Base-by-base conservation (phyloP, 495 filamentous ascomycete genomes). In the Apiosordaria backusii region DNA sequence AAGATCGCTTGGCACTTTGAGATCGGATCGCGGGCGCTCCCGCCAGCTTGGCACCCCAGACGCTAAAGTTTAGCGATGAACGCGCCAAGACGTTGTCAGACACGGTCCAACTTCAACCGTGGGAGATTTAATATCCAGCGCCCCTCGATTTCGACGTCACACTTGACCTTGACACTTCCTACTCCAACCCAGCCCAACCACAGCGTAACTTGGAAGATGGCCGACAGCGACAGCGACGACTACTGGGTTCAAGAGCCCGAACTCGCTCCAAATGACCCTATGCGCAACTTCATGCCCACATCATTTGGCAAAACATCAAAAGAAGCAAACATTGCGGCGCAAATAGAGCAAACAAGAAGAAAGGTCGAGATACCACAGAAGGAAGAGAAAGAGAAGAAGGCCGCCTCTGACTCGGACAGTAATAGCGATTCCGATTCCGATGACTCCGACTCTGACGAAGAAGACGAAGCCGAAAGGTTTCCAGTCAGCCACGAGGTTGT, bases 401-500 rank as follows among this genome's bases (percentile, higher is more conserved):
- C 67, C 9, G 75, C 74, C 21, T 69, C 79, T 45, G 82, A 80
- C 63, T 73, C 68, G 23, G 73, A 79, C 55, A 70, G 78, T 65
- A 78, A 82, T 55, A 76, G 75, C n/a, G 80, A 78, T 57, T 79
- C 85, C 29, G 80, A 85, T 50, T 72, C 76, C 45, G 80, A 50
- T 40, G 35, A 45, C 35, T 79, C 83, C 15, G 85, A 88, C 13
- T 83, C 84, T 52, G 83, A 86, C 22, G 84, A 87, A 19, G 82
- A 85, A 5, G 89, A 92, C 21, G 91, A 93, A 16, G 89, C 92
- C 54, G 94, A 97, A 71, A 92, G 95, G 67, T 97, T 90, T 65
- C 95, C 95, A 3, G 88, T 96, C 19, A 96, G 95, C 7, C 95
- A 99, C 70, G 93, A 97, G 76, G 84, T 99, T 70, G 79, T 94